Conservation (phyloP, 768 basidiomycete species). For the Suillus decipiens region DNA sequence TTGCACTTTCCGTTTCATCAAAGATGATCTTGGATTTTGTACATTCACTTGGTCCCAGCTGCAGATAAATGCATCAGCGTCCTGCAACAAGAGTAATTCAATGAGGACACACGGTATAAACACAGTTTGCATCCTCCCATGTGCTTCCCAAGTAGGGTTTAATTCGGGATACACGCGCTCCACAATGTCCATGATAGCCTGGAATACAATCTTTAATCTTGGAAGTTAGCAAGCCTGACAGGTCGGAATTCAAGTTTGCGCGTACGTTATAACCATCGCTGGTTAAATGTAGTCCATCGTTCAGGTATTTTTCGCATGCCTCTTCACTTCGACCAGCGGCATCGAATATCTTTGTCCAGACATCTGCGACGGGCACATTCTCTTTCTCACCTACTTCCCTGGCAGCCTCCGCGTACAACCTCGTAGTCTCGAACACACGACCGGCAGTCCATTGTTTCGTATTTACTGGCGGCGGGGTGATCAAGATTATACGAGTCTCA, state of each 20-base stretch:
- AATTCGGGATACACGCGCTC: constrained; percentile 63
- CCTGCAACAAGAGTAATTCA: background rate
- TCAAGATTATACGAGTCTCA: constrained; percentile 71
- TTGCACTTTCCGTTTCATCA: constrained; percentile 21
- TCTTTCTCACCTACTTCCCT: constrained; percentile 56
- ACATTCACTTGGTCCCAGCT: constrained; percentile 29
- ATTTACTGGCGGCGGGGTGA: constrained; percentile 86
- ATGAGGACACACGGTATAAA: constrained; percentile 58
- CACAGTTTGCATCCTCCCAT: constrained; percentile 58
- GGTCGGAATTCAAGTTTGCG: constrained; percentile 1
- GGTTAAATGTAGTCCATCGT: constrained; percentile 83
- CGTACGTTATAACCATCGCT: constrained; percentile 72
- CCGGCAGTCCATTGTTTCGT: constrained; percentile 48
- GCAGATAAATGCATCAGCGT: constrained; percentile 11
- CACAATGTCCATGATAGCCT: constrained; percentile 61
- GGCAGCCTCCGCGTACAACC: constrained; percentile 70
- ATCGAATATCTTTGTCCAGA: constrained; percentile 76
- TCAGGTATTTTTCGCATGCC: constrained; percentile 51
- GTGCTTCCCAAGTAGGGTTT: constrained; percentile 13
- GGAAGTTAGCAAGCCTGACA: constrained; percentile 6
- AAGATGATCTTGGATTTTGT: constrained; percentile 23
- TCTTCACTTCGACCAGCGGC: constrained; percentile 63
- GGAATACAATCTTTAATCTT: constrained; percentile 60
- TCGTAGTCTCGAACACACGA: constrained; percentile 62
- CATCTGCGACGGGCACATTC: constrained; percentile 66